Evolutionary conservation across 2,329 filamentous ascomycete genomes (phyloP), one percentile per base, ranked within the genome.

Genomic region (Colletotrichum cereale): DNA sequence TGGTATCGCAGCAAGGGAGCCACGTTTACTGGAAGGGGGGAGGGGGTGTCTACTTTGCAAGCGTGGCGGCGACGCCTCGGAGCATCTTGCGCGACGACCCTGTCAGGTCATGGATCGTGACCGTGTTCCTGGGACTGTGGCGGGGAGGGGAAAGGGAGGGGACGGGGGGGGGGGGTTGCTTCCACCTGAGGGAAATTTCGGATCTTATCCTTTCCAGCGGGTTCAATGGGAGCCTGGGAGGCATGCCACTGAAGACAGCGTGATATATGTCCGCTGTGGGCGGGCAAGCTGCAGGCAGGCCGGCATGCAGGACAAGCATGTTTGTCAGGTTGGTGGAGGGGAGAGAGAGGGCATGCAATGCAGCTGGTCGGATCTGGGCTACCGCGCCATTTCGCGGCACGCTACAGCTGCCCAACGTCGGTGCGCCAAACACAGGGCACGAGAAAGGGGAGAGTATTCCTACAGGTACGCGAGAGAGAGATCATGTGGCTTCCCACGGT

Each of bases 401-500:
- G 57, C 42, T 62, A 64, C 67, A 71, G 67, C 63, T 44, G 7
- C n/a, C 64, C 57, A 44, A 38, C n/a, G 31, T 65, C 38, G 52
- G 26, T 44, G 14, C 11, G 44, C 42, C 21, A n/a, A 12, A 10
- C 47, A 52, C 14, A 21, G 21, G 11, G 16, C 16, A 48, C 2
- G 12, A 48, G 24, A 12, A 26, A 24, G 5, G 11, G 5, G 12
- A 5, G 52, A 24, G 52, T 7, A 36, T n/a, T n/a, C n/a, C n/a
- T n/a, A n/a, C n/a, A n/a, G n/a, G n/a, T n/a, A n/a, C n/a, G n/a
- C 29, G 29, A 44, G 18, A 44, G 18, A n/a, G n/a, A 34, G 50
- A 55, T 21, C 18, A 36, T 34, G 52, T 36, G 21, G 12, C 31
- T 11, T 18, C 52, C 52, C 8, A 2, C 14, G 52, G 16, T n/a